Base-by-base conservation (phyloP, 2,329 filamentous ascomycete genomes). In the Fusarium verticillioides region DNA sequence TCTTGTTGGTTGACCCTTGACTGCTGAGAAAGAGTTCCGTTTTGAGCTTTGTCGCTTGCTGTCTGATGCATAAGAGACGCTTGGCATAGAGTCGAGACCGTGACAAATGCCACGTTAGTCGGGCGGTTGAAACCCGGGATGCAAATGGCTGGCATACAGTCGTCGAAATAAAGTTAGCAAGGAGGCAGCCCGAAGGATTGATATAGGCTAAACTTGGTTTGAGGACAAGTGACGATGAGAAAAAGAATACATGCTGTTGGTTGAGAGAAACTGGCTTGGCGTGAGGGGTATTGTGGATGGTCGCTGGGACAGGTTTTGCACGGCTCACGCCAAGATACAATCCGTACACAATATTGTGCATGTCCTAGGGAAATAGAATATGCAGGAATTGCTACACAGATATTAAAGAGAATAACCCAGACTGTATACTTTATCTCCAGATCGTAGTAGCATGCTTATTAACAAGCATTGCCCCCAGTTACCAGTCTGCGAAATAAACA, bases 61-160 rank as follows among this genome's bases (percentile, higher is more conserved):
- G 2, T n/a, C 18, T 23, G 16, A 7, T 23, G 30, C n/a, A 50
- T 11, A 50, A 15, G 23, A 53, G 9, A 19, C n/a, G 12, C 34
- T 54, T 54, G 34, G 34, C 50, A 28, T 0, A 9, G 7, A 39
- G 34, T 54, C 12, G 19, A 54, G 34, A 54, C 3, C 50, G 34
- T 7, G 23, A 3, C 3, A 5, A 6, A 54, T 39, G 34, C 5
- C 50, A 54, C 18, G 3, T n/a, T 39, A 12, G 10, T 53, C 8
- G 1, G n/a, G 47, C 8, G 2, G 1, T 34, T 15, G 9, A 7
- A 13, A 9, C 4, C 6, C 0, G 21, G 8, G 2, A 10, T 9
- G 4, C 8, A 19, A 34, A 23, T 23, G 21, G 47, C 30, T 34
- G 11, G 10, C 30, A 50, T 19, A 13, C 2, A 7, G 28, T 3